Conservation (phyloP, 306 rosid species). For the Canavalia ensiformis region DNA sequence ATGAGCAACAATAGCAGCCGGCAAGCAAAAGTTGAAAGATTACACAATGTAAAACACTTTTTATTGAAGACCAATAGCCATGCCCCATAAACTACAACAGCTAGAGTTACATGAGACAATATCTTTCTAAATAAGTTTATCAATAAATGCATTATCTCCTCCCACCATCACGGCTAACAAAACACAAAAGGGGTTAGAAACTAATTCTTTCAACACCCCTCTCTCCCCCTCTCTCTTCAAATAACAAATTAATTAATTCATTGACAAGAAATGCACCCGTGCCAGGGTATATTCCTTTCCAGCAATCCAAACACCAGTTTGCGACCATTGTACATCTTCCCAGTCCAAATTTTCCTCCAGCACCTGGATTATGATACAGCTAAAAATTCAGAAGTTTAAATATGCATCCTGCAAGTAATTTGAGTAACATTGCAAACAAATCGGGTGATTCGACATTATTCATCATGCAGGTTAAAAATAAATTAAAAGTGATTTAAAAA, state of each 20-base stretch:
- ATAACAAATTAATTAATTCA: constrained; percentile 52
- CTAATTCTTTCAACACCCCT: constrained; percentile 43
- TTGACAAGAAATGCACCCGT: constrained; percentile 88
- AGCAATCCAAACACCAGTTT: constrained; percentile 95
- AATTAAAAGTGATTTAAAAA: neutral
- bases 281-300: constrained; percentile 91
- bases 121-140: constrained; percentile 5
- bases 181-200: neutral
- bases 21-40: neutral
- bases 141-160: constrained; percentile 9
- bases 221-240: neutral
- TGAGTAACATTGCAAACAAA: neutral
- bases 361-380: constrained; percentile 57
- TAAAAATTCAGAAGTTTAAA: neutral
- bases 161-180: constrained; percentile 1
- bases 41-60: neutral
- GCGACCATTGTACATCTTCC: constrained; percentile 99
- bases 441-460: constrained; percentile 12
- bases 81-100: constrained; percentile 42
- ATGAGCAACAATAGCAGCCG: constrained; percentile 2
- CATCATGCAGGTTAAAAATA: constrained; percentile 18
- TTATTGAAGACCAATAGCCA: constrained; percentile 20
- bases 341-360: constrained; percentile 92
- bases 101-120: constrained; percentile 32
- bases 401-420: neutral